Base-by-base conservation (phyloP, 192 early-diverging fungal genomes). In the Pilaira anomala region DNA sequence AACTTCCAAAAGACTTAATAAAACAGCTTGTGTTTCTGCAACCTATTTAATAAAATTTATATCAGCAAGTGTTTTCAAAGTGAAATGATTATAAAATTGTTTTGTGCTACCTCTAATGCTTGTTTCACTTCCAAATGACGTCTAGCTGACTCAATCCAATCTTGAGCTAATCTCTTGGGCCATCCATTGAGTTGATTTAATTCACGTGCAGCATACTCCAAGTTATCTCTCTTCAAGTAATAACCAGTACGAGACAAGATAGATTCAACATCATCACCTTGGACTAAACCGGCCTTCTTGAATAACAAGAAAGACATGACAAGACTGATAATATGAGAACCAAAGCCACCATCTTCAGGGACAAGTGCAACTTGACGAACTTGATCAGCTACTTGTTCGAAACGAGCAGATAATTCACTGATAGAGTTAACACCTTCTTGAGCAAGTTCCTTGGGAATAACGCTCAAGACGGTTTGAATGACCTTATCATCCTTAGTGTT, bases 171-270 rank as follows among this genome's bases (percentile, higher is more conserved):
- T 62, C 75, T 76, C 74, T 88, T 87, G 19, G 89, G 81, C 95
- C 95, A 97, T 19, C 95, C 93, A 55, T 76, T 84, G 26, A 97
- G 78, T 74, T 95, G 93, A 77, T 97, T 97, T 62, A 97, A 72
- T 71, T 98, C 94, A 66, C 96, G 83, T 13, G 91, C 76, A 11
- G 94, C 94, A 59, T 76, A 75, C 48, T 97, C 94, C 58, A 98
- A 70, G 73, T 98, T 91, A 21, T 85, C 83, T 55, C 83, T 81
- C 55, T 78, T 63, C 57, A 98, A 76, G 72, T 89, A 88, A 73
- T 85, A 84, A 60, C 88, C 77, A 8, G 88, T 70, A 25, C 96
- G 85, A 7, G 93, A 84, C 46, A 96, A 74, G 26, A 93, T 77
- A 9, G 94, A 78, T 56, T 98, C 94, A 18, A 90, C 85, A 73